Conservation (phyloP, 768 basidiomycete genomes). For the Xerocomellus intermedius region DNA sequence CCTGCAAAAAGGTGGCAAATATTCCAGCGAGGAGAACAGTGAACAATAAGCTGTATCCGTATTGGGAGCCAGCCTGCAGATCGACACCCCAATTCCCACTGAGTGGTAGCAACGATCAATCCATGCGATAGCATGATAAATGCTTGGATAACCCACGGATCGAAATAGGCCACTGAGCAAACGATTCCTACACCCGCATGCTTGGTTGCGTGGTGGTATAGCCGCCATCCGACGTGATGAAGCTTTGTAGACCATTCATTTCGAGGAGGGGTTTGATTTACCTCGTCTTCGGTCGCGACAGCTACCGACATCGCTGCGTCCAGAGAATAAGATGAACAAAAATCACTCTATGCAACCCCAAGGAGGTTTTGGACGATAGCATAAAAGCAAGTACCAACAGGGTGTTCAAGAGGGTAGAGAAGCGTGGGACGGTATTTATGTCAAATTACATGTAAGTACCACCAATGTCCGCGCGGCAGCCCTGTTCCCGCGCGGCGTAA, state of each 20-base stretch:
- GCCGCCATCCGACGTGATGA: constrained; percentile 24
- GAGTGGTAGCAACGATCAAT: background rate
- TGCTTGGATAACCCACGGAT: constrained; percentile 56
- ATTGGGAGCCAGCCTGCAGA: constrained; percentile 81
- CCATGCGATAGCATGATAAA: background rate
- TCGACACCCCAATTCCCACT: constrained; percentile 92
- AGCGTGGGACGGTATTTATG: background rate
- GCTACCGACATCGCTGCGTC: constrained; percentile 16
- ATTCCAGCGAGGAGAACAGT: constrained; percentile 80
- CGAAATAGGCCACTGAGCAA: constrained; percentile 86
- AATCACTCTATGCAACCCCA: background rate
- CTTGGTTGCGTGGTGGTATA: constrained; percentile 53
- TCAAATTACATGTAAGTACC: background rate
- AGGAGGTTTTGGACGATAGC: background rate
- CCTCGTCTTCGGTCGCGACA: constrained; percentile 2
- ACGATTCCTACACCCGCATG: constrained; percentile 85
- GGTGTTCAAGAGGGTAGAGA: background rate
- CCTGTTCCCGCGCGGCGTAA: too few relatives aligned
- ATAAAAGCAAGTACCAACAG: background rate
- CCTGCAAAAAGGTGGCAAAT: constrained; percentile 83
- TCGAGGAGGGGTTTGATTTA: background rate
- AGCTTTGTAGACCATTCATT: constrained; percentile 21
- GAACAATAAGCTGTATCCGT: constrained; percentile 85
- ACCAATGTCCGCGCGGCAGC: background rate
- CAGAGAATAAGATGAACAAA: background rate